These are phyloP conservation scores for Aegilops umbellulata DNA, from an alignment of 176 grass and related monocot genomes.

Conservation along the genomic window DNA sequence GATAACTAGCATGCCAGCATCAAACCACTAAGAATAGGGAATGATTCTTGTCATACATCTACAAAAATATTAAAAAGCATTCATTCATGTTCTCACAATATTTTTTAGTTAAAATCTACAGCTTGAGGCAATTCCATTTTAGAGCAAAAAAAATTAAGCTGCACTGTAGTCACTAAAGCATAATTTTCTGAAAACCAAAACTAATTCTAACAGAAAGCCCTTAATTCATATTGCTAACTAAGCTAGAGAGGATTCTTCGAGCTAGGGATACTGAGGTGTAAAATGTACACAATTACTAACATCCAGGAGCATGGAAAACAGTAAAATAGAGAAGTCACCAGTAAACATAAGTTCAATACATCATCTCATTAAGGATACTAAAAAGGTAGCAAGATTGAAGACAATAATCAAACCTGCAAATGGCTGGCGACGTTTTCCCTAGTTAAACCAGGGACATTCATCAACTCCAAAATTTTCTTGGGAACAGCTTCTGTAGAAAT, in stretches of 20 bases:
- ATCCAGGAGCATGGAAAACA: not conserved
- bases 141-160: not conserved
- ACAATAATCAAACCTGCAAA: slow-evolving; percentile 77
- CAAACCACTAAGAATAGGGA: not conserved
- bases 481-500: slow-evolving; percentile 88
- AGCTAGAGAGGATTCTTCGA: not conserved
- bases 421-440: slow-evolving; percentile 99
- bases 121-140: not conserved
- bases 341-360: not conserved
- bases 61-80: not conserved
- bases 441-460: slow-evolving; percentile 98
- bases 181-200: not conserved
- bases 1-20: not conserved
- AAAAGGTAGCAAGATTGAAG: slow-evolving; percentile 3
- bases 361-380: slow-evolving; percentile 21
- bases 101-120: slow-evolving; percentile 1
- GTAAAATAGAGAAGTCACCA: not conserved
- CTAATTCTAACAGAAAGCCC: not conserved
- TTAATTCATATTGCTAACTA: not conserved
- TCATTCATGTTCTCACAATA: not conserved
- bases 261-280: not conserved
- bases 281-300: not conserved
- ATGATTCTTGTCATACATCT: not conserved
- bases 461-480: slow-evolving; percentile 98
- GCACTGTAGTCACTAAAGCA: not conserved